Evolutionary conservation across 768 basidiomycete genomes (phyloP), one percentile per base, ranked within the genome.

Genomic region (Candolleomyces aberdarensis): DNA sequence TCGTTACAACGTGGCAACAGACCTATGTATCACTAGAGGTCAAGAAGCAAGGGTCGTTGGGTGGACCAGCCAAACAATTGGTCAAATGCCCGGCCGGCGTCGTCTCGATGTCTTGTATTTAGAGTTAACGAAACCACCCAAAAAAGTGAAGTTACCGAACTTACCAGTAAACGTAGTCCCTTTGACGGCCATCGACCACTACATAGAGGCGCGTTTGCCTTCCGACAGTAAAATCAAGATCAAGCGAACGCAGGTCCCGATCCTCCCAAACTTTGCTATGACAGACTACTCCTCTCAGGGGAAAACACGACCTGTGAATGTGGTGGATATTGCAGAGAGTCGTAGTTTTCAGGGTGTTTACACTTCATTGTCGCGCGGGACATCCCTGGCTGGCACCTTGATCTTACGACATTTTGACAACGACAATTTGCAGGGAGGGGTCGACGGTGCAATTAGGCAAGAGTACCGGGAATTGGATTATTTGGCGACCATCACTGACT

Each of bases 151-250:
- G 39, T 31, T 76, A 3, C 62, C 65, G 0, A 66, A 63, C 3
- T 57, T 76, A 8, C 71, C 71, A 3, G 46, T 61, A 55, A 75
- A 76, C 67, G 69, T 76, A 4, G 67, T 76, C 4, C 58, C 49
- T 17, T 19, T 14, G n/a, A 59, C 48, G 5, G 20, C 31, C 5
- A 59, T 20, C 6, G 11, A 15, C 9, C 17, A 19, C 31, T 3
- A 41, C 48, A 26, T 50, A 19, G 32, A 53, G 5, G 26, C 26
- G 15, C 8, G 32, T 5, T 22, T 58, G 10, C 57, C 43, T 26
- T 29, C 26, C 4, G 58, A 52, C n/a, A 39, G 8, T 15, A 5
- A 40, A 3, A 6, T 59, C 4, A n/a, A 6, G 4, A 48, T 57
- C 14, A 3, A 43, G 3, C 19, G 57, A 4, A 36, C 47, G 10